Base-by-base conservation (phyloP, 2,329 filamentous ascomycete genomes). In the Mariannaea elegans region DNA sequence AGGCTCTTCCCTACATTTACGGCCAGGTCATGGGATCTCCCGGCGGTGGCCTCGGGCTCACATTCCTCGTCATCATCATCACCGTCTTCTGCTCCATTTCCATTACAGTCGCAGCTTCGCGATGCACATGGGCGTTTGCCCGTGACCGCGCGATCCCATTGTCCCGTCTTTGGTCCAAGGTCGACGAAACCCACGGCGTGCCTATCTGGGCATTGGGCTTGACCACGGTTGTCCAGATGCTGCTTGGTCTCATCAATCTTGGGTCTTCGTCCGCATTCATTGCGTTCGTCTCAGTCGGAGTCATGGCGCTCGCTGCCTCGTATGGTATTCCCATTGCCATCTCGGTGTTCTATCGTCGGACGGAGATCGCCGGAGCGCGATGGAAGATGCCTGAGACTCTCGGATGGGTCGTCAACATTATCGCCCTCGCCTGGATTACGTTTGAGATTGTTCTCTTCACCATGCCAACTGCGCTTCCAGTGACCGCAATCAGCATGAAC, bases 201-300 rank as follows among this genome's bases (percentile, higher is more conserved):
- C 91, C 92, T 0, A 79, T 94, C 2, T 87, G 82, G 80, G 90
- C 88, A 2, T 80, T 94, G 4, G 77, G 87, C 1, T 80, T 94
- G 0, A 92, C 89, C 0, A 88, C 90, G 0, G 71, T 81, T 0
- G 85, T 94, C 18, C 87, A 91, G 73, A 90, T 86, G 68, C 78
- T 93, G 13, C 81, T 94, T 0, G 91, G 90, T 0, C 80, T 91
- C 60, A 93, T 94, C 74, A 93, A 92, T 77, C 91, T 94, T 58
- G 91, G 91, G 10, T 91, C 88, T 0, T 84, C 86, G 0, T 89
- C 90, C 0, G 91, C 91, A 0, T 94, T 94, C 77, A 90, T 90
- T 78, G 88, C 87, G 8, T 93, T 94, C 72, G 93, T 90, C 0
- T 89, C 90, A 7, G 90, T 93, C 0, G 91, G 90, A 1, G 93